phyloP scores from a whole-genome alignment of 2,329 filamentous ascomycete genomes.

The Fusarium albidum region DNA sequence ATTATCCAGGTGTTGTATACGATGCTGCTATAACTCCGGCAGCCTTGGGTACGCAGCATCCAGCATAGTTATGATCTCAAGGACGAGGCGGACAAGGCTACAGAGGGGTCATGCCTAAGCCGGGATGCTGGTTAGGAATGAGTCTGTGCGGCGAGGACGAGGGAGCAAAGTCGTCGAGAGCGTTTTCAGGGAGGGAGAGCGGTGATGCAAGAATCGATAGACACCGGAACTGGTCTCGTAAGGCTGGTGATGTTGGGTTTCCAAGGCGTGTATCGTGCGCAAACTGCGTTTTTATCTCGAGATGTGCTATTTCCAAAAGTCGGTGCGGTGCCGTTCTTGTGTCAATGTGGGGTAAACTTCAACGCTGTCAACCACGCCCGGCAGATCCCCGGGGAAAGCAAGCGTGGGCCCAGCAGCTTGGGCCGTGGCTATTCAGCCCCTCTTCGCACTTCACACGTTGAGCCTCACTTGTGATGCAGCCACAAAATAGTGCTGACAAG shows the following conservation, averaged over 20 bases:
- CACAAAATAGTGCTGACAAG: neutral
- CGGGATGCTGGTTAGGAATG: conserved; percentile 29
- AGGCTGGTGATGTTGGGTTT: conserved; percentile 28
- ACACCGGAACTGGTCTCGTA: conserved; percentile 7
- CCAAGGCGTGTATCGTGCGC: conserved; percentile 28
- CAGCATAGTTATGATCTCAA: conserved; percentile 51
- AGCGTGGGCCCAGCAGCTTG: conserved; percentile 11
- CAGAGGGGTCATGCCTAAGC: conserved; percentile 51
- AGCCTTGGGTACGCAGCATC: conserved; percentile 51
- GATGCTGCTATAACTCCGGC: conserved; percentile 55
- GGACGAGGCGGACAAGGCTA: conserved; percentile 49
- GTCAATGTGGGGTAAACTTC: conserved; percentile 47
- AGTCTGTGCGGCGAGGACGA: conserved; percentile 21
- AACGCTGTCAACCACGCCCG: conserved; percentile 25
- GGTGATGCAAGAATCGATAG: neutral
- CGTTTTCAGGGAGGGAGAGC: conserved; percentile 6
- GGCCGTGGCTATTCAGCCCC: conserved; percentile 26
- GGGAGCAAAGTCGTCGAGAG: conserved; percentile 18
- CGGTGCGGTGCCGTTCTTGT: conserved; percentile 49
- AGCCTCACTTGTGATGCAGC: conserved; percentile 10
- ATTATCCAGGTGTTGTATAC: conserved; percentile 27
- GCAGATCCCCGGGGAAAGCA: conserved; percentile 42
- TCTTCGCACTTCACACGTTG: conserved; percentile 24
- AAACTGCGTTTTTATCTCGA: conserved; percentile 48
- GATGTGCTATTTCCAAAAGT: conserved; percentile 49